Evolutionary conservation across 495 filamentous ascomycete species (phyloP), one percentile per base, ranked within the genome.

Genomic region (Aeminium ludgeri): DNA sequence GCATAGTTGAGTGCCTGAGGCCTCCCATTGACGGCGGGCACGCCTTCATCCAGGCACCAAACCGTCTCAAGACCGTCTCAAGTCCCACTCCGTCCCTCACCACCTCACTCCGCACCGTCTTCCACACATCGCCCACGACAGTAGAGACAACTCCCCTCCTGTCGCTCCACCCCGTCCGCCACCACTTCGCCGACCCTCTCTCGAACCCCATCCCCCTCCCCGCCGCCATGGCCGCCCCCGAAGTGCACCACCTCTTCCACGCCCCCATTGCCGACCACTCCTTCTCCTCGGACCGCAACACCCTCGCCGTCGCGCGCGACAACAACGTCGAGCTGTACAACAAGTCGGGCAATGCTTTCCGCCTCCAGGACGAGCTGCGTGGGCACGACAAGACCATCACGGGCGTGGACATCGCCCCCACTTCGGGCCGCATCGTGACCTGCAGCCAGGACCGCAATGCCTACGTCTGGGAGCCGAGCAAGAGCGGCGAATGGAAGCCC

Each of bases 361-460:
- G 74, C 45, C 61, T 94, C 46, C 76, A 83, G 50, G 86, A 94
- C 62, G 86, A 94, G 62, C 69, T 97, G 31, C 84, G 81, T 53
- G 89, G 85, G 34, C 91, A 97, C 53, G 91, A 97, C 58, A 96
- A 97, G 65, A 85, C 75, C 1, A 84, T 97, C 27, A 97, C 89
- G 1, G 76, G 86, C 49, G 84, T 97, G 13, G 89, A 97, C 57
- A 94, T 97, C 63, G 87, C 89, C 7, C 81, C 87, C 6, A 72
- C 72, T 36, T 83, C 70, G 44, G 86, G 91, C 15, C 80, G 82
- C 44, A 97, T 97, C 54, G 89, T 97, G 11, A 91, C 91, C 18
- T 97, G 91, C 60, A 94, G 87, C 2, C 91, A 97, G 64, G 89
- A 97, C 58, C 85, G 89, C 45, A 97, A 97, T 60, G 91, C 89